Base-by-base conservation (phyloP, 192 early-diverging fungal genomes). In the Linnemannia zychae region DNA sequence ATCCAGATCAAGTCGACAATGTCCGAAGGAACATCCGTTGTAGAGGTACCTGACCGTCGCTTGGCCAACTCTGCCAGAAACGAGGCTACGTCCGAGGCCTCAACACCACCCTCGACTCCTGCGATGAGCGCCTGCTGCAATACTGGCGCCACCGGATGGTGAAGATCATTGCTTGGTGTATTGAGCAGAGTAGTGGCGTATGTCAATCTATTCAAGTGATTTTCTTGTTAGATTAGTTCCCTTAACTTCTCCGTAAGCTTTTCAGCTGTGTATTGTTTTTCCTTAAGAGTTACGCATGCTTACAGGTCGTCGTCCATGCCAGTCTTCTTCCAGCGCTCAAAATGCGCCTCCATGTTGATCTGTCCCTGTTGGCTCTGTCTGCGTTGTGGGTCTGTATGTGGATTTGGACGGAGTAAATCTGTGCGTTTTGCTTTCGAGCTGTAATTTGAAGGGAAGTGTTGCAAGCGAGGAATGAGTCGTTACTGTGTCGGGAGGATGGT, bases 1-100 rank as follows among this genome's bases (percentile, higher is more conserved):
- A 85, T 70, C 83, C 83, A 85, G 24, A 85, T 65, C 20, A 79
- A 37, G 46, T 85, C 83, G 15, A 85, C 74, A 46, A 85, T 74
- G 36, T 76, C 53, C 33, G 67, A 50, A 11, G 72, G 33, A 12
- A 85, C 70, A n/a, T 79, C 69, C 13, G 47, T 57, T 33, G 46
- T 40, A 20, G 37, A 46, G 6, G 67, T 11, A 2, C 24, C 50
- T 17, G 34, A 33, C 18, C 71, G 63, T 9, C 31, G 17, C 3
- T 24, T 7, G 11, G 74, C 48, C 0, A 85, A 73, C 20, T 72
- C 38, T 12, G 57, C 33, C 3, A 85, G 40, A 31, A 85, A 79
- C 24, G 57, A 17, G 9, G 78, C 73, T 12, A 34, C 74, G n/a
- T 85, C 48, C 7, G 66, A 0, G 13, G 36, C 9, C 5, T 67